Evolutionary conservation across 2,329 filamentous ascomycete species (phyloP).

Genomic region (Lecanosticta acicola): DNA sequence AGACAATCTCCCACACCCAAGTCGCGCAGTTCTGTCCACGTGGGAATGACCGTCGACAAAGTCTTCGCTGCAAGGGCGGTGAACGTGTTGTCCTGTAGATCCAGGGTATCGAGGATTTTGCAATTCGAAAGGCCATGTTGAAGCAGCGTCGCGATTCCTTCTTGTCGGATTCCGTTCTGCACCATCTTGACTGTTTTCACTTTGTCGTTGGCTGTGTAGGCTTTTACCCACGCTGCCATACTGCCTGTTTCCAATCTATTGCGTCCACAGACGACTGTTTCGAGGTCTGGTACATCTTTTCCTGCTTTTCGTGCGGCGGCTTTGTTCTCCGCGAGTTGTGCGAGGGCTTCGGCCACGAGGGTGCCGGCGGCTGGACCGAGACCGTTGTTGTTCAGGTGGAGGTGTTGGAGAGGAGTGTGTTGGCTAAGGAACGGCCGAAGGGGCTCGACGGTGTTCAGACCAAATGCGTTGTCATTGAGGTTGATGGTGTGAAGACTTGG

Average conservation of each 20-base stretch:
- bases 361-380: slow-evolving; percentile 87
- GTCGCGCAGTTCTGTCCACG: slow-evolving; percentile 72
- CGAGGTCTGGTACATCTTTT: slow-evolving; percentile 67
- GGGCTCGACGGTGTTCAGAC: slow-evolving; percentile 87
- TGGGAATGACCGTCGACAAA: slow-evolving; percentile 65
- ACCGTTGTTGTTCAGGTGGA: slow-evolving; percentile 97
- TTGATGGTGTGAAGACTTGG: slow-evolving; percentile 86
- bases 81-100: slow-evolving; percentile 97
- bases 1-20: slow-evolving; percentile 86
- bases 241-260: slow-evolving; percentile 94
- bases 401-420: slow-evolving; percentile 84
- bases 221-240: slow-evolving; percentile 90
- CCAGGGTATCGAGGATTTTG: slow-evolving; percentile 64
- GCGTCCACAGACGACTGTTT: slow-evolving; percentile 95
- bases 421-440: slow-evolving; percentile 85
- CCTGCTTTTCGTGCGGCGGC: slow-evolving; percentile 66
- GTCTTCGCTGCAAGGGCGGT: slow-evolving; percentile 73
- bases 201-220: slow-evolving; percentile 72
- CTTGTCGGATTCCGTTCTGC: slow-evolving; percentile 92
- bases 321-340: slow-evolving; percentile 77
- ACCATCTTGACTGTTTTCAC: slow-evolving; percentile 92
- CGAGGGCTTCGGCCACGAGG: slow-evolving; percentile 81
- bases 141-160: slow-evolving; percentile 79
- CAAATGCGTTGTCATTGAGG: slow-evolving; percentile 96
- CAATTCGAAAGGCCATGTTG: slow-evolving; percentile 71